These are phyloP conservation scores for Diphasiastrum complanatum DNA, from an alignment of 83 land plant genomes.

Conservation along the genomic window DNA sequence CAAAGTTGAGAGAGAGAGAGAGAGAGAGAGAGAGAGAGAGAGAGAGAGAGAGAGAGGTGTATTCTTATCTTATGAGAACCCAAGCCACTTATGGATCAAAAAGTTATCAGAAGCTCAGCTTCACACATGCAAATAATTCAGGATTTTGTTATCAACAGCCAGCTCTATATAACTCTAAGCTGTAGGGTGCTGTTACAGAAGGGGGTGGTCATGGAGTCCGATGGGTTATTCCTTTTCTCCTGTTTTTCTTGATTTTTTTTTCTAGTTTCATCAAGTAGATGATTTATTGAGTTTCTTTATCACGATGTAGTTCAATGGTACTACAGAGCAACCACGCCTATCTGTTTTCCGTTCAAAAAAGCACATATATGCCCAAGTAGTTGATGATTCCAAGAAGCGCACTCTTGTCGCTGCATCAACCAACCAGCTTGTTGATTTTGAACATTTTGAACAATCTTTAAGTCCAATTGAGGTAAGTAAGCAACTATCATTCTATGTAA, in stretches of 20 bases:
- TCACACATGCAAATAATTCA: too few species aligned
- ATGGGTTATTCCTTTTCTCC: slow-evolving; percentile 7
- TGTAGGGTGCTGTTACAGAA: too few species aligned
- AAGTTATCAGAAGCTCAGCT: too few species aligned
- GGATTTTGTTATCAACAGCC: too few species aligned
- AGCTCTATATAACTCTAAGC: too few species aligned
- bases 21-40: not conserved
- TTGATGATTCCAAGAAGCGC: slow-evolving; percentile 29
- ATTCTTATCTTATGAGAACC: not conserved
- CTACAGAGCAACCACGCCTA: slow-evolving; percentile 36
- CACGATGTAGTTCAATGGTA: slow-evolving; percentile 22
- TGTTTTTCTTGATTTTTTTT: not conserved
- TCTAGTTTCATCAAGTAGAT: not conserved
- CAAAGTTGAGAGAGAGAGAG: not conserved
- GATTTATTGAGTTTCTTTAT: not conserved
- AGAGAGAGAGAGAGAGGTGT: not conserved
- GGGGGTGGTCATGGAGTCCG: too few species aligned
- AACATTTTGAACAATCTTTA: too few species aligned
- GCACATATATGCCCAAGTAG: slow-evolving; percentile 34
- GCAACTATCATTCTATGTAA: too few species aligned
- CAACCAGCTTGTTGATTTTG: too few species aligned
- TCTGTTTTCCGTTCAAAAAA: slow-evolving; percentile 38
- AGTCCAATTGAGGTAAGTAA: too few species aligned
- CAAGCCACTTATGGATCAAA: not conserved
- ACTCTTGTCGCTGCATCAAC: slow-evolving; percentile 32